Evolutionary conservation across 345 rosid genomes (phyloP), one percentile per base, ranked within the genome.

Genomic region (Dimocarpus longan): DNA sequence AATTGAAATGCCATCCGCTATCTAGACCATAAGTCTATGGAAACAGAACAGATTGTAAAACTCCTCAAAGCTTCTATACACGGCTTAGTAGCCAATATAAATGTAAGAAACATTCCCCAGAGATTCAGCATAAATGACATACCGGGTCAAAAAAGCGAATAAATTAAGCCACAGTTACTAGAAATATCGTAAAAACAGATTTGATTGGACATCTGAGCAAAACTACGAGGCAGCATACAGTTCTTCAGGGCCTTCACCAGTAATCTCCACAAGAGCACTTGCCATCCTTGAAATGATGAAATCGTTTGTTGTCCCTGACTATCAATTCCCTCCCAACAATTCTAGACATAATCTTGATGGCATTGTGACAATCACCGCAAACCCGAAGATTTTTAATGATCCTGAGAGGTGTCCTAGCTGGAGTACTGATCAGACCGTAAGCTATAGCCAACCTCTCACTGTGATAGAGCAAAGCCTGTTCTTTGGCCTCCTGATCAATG

Each of bases 361-460:
- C 92, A 83, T 92, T 92, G 82, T 92, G 95, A 85, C 95, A 91
- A 59, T 92, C 93, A 13, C 84, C 91, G 9, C 95, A 92, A 6
- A 92, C 93, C 22, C 95, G 90, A 4, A 93, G 95, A 71, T 93
- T 93, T 86, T 93, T 93, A 77, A 91, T 93, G 85, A 93, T 90
- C 72, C 90, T 87, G 39, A 91, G 85, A n/a, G 90, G 78, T 46
- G 87, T 86, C 80, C 97, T 80, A 1, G 93, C 89, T 0, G 95
- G 95, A 5, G 97, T 92, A 69, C 89, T 86, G 70, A 92, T 92
- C 10, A 93, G 89, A 74, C 97, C 97, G 66, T 85, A 93, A 15
- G 97, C 97, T 84, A 93, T 93, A 32, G 97, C 93, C 88, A 93
- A 73, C 70, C 95, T 86, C 79, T 92, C 95, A 64, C 95, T 91